Percentiles rank a stretch among this genome's conserved stretches.
phyloP scores from a whole-genome alignment of 83 land plant species.

The Picea engelmannii region DNA sequence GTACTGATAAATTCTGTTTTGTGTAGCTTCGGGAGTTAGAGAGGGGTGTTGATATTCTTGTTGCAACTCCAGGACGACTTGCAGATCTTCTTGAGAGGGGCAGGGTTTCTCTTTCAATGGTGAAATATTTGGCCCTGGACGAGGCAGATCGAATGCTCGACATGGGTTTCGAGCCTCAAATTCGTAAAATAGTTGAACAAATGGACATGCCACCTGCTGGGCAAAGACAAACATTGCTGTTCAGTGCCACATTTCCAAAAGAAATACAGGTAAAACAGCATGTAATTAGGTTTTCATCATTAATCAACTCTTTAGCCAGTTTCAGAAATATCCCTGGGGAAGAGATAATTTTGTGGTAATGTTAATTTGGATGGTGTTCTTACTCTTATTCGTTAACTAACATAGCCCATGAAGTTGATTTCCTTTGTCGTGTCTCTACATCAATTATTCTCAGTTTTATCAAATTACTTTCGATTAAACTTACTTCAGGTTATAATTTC shows the following conservation, averaged over 20 bases:
- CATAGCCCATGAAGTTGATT: not conserved
- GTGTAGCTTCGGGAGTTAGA: constrained; percentile 86
- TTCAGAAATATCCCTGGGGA: not conserved
- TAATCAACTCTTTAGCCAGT: no score
- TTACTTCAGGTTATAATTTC: not conserved
- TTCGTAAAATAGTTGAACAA: constrained; percentile 86
- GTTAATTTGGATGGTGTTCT: not conserved
- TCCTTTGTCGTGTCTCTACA: no score
- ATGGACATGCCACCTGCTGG: constrained; percentile 95
- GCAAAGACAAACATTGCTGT: constrained; percentile 89
- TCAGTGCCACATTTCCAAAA: constrained; percentile 96
- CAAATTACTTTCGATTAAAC: not conserved
- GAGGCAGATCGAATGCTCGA: constrained; percentile 99
- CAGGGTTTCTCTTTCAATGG: constrained; percentile 77
- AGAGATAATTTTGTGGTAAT: not conserved
- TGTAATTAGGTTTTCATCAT: no score
- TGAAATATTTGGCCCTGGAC: constrained; percentile 90
- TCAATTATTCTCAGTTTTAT: not conserved
- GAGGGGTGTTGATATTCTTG: constrained; percentile 97
- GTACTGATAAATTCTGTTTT: not conserved
- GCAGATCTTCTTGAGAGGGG: constrained; percentile 93
- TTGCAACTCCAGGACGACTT: constrained; percentile 95
- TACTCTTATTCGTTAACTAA: not conserved
- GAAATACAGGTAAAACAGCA: constrained; percentile 83
- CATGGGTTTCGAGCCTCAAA: constrained; percentile 99